Percentiles rank a stretch among this genome's conserved stretches.
These are phyloP conservation scores for Chaetomium sp. DNA, from an alignment of 2,329 filamentous ascomycete species.

Conservation along the genomic window DNA sequence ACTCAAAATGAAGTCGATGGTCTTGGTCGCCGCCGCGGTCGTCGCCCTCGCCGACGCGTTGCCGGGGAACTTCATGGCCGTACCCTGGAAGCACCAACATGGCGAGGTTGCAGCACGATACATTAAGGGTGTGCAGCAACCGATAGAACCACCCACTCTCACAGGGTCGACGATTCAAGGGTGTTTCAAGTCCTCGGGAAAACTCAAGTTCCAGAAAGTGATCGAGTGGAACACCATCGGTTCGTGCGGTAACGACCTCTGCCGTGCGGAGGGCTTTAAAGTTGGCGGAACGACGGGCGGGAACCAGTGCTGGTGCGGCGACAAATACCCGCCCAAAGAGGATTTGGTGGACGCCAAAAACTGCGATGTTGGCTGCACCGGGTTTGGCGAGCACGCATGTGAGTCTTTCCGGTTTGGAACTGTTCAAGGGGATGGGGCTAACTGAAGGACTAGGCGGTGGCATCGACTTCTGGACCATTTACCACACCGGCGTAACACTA, in stretches of 20 bases:
- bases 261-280: conserved; percentile 48
- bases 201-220: conserved; percentile 38
- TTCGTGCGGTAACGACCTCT: conserved; percentile 45
- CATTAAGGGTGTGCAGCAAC: conserved; percentile 40
- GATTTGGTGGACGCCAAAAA: conserved; percentile 57
- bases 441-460: conserved; percentile 56
- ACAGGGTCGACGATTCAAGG: conserved; percentile 51
- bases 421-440: conserved; percentile 12
- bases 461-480: conserved; percentile 48
- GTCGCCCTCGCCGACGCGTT: conserved; percentile 24
- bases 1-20: conserved; percentile 33
- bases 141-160: conserved; percentile 43
- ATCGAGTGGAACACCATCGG: conserved; percentile 46
- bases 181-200: conserved; percentile 52
- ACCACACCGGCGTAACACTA: conserved; percentile 53
- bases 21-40: conserved; percentile 24
- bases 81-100: not conserved
- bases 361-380: conserved; percentile 69
- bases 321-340: conserved; percentile 62
- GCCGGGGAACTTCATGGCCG: conserved; percentile 7
- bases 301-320: conserved; percentile 72
- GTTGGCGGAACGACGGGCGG: conserved; percentile 66
- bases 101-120: not conserved
- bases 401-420: conserved; percentile 40
- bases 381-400: conserved; percentile 67